Evolutionary conservation across 129 eudicot species (phyloP).

Genomic region (Lactuca saligna): DNA sequence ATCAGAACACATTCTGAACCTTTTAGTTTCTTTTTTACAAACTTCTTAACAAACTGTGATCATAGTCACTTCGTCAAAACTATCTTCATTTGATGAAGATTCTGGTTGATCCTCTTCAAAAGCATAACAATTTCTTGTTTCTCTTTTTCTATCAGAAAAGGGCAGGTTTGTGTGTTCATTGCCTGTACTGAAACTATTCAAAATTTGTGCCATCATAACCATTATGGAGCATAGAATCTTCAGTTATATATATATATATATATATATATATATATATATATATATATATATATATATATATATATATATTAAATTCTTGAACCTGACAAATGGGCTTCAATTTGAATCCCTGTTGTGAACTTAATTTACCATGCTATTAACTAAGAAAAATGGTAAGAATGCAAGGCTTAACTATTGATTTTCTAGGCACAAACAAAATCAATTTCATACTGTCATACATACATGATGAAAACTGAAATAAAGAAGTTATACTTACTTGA

Average conservation of each 20-base stretch:
- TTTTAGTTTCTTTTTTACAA: constrained; percentile 57
- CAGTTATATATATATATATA: too few relatives aligned
- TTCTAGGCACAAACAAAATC: too few relatives aligned
- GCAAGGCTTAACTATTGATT: too few relatives aligned
- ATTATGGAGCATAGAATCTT: constrained; percentile 27
- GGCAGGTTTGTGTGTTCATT: constrained; percentile 24
- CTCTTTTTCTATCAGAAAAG: constrained; percentile 42
- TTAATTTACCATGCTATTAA: constrained; percentile 38
- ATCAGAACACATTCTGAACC: constrained; percentile 23
- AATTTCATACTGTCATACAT: too few relatives aligned
- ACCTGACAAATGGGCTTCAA: constrained; percentile 45
- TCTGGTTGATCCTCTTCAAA: constrained; percentile 18
- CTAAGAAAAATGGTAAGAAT: constrained; percentile 42
- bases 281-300: too few relatives aligned
- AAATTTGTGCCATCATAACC: not conserved
- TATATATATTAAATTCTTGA: constrained; percentile 56
- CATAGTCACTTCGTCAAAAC: constrained; percentile 44
- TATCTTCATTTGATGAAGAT: constrained; percentile 31
- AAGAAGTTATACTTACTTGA: too few relatives aligned
- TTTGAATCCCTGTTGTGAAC: constrained; percentile 39
- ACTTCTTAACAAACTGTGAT: constrained; percentile 45
- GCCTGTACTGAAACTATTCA: constrained; percentile 7
- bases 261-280: too few relatives aligned
- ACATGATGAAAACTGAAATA: too few relatives aligned
- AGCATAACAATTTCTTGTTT: constrained; percentile 11